phyloP scores from a whole-genome alignment of 2,329 filamentous ascomycete species.

The Huntiella moniliformis region DNA sequence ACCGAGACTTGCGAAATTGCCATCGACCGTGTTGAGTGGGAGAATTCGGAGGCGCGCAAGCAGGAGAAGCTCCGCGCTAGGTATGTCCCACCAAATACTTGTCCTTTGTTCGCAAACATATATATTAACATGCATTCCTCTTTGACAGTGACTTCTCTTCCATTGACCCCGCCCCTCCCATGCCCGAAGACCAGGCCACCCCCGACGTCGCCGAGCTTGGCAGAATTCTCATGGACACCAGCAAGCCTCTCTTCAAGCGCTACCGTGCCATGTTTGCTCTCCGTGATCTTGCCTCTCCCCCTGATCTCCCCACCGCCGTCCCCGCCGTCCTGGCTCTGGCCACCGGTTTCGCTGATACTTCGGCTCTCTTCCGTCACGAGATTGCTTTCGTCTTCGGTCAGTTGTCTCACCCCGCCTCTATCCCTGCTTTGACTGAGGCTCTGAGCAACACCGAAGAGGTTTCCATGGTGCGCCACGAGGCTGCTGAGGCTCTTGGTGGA shows the following conservation, averaged over 20 bases:
- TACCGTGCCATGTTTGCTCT: constrained; percentile 98
- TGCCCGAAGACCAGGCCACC: constrained; percentile 49
- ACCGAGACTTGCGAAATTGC: constrained; percentile 94
- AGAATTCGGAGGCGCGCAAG: constrained; percentile 53
- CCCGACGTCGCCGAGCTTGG: constrained; percentile 49
- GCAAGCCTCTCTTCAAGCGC: constrained; percentile 65
- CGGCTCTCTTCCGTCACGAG: constrained; percentile 89
- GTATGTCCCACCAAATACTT: constrained; percentile 26
- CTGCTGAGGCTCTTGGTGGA: constrained; percentile 86
- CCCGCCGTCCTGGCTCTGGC: constrained; percentile 77
- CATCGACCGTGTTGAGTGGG: constrained; percentile 85
- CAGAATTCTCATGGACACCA: constrained; percentile 58
- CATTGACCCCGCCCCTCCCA: constrained; percentile 82
- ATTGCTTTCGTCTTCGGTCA: constrained; percentile 98
- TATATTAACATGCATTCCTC: not conserved
- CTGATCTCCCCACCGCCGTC: constrained; percentile 71
- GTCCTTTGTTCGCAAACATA: constrained; percentile 12
- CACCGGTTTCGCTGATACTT: constrained; percentile 66
- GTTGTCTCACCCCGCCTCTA: constrained; percentile 87
- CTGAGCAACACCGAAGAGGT: constrained; percentile 65
- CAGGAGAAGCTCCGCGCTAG: constrained; percentile 64
- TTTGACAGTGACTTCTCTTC: constrained; percentile 70
- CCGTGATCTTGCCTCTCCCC: constrained; percentile 83
- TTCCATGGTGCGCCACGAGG: constrained; percentile 95
- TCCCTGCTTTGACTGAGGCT: constrained; percentile 65